Base-by-base conservation (phyloP, 441 rosid species). In the Populus hybrid region DNA sequence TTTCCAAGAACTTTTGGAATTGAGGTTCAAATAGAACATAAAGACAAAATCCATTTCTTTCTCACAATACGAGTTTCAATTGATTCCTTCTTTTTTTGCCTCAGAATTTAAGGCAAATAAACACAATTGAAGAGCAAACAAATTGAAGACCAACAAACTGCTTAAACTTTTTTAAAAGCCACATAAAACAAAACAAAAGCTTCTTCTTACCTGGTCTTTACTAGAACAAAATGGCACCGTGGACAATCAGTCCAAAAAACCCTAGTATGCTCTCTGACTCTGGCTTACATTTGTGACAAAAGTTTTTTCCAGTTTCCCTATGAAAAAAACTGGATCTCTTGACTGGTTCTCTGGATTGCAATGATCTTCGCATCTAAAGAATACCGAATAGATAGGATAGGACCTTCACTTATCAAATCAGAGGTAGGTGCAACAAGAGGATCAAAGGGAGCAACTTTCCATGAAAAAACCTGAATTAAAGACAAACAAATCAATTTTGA, bases 181-280 rank as follows among this genome's bases (percentile, higher is more conserved):
- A 75, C 8, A 69, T 9, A 72, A 79, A 65, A 30, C 66, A 77
- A 30, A 75, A 34, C 71, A 35, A 67, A 82, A 79, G 26, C 26
- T 67, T 77, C 59, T 71, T 68, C 76, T 76, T 75, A 96, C 99
- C 99, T 96, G 83, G 90, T 94, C 88, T 96, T 96, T 42, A 96
- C 92, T 75, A 94, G 82, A 21, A 91, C 98, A 79, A 96, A 85
- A 83, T 96, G 92, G 81, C 97, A 91, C 69, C 84, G 82, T 0
- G 97, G 94, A 84, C 97, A 92, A 85, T 96, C 99, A 21, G 97
- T 91, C 98, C 98, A 96, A 82, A 96, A 84, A 92, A 92, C 72
- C 99, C 98, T 75, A 96, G 86, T 82, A 96, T 88, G 79, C 86
- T 90, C 87, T 90, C 98, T 70, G 97, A 91, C 76, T 92, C 98